Conservation (phyloP, 2,329 filamentous ascomycete genomes). For the Pyrenochaeta sp. region DNA sequence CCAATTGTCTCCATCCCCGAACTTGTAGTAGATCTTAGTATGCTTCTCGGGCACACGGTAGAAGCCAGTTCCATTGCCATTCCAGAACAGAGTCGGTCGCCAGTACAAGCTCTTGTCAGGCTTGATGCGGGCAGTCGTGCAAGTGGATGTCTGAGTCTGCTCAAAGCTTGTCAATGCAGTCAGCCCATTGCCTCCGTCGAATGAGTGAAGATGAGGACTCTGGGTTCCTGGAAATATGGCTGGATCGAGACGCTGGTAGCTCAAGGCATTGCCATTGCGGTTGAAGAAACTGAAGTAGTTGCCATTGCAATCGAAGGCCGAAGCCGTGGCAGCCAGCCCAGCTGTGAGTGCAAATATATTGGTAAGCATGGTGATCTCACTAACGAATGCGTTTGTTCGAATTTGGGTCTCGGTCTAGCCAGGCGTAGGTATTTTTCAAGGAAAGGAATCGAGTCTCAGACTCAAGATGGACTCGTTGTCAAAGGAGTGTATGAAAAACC, state of each 20-base stretch:
- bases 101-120: slow-evolving; percentile 50
- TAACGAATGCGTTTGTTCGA: slow-evolving; percentile 8
- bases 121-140: slow-evolving; percentile 49
- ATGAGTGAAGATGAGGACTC: slow-evolving; percentile 49
- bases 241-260: slow-evolving; percentile 48
- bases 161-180: slow-evolving; percentile 36
- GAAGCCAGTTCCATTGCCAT: slow-evolving; percentile 47
- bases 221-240: slow-evolving; percentile 43
- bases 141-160: slow-evolving; percentile 38
- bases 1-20: slow-evolving; percentile 41
- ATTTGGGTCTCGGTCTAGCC: slow-evolving; percentile 16
- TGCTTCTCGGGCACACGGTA: slow-evolving; percentile 46
- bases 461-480: slow-evolving; percentile 26
- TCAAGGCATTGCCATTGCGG: slow-evolving; percentile 42
- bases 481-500: slow-evolving; percentile 35
- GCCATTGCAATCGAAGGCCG: slow-evolving; percentile 47
- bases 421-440: slow-evolving; percentile 32
- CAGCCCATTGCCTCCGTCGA: slow-evolving; percentile 48
- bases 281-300: slow-evolving; percentile 52
- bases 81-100: slow-evolving; percentile 49
- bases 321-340: slow-evolving; percentile 39
- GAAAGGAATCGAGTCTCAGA: slow-evolving; percentile 46
- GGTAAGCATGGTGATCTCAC: slow-evolving; percentile 36
- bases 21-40: slow-evolving; percentile 52
- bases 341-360: slow-evolving; percentile 39